phyloP scores from a whole-genome alignment of 352 stramenopile genomes.

The Phytophthora capsici region DNA sequence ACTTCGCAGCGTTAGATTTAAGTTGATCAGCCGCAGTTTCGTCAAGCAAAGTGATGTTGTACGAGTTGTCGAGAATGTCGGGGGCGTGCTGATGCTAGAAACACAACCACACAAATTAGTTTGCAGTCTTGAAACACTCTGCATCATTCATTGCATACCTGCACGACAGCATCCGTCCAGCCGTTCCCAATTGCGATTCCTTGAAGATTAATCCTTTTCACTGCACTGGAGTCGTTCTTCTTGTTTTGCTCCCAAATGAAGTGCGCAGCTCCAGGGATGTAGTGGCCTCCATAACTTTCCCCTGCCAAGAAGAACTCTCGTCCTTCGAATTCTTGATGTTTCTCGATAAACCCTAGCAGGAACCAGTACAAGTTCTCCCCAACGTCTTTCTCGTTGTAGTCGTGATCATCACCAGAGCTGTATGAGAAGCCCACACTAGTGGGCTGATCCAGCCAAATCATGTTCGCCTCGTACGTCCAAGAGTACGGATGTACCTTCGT shows the following conservation, averaged over 20 bases:
- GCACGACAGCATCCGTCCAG: slow-evolving; percentile 44
- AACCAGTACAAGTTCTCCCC: slow-evolving; percentile 64
- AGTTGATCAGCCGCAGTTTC: slow-evolving; percentile 37
- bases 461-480: slow-evolving; percentile 58
- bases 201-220: neutral
- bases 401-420: slow-evolving; percentile 33
- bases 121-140: neutral
- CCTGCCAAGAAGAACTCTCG: slow-evolving; percentile 60
- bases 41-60: slow-evolving; percentile 59
- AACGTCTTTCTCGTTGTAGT: slow-evolving; percentile 49
- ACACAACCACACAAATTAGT: neutral
- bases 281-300: slow-evolving; percentile 32
- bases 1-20: slow-evolving; percentile 30
- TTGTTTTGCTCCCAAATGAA: slow-evolving; percentile 48
- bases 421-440: slow-evolving; percentile 54
- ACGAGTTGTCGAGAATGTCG: slow-evolving; percentile 59
- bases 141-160: slow-evolving; percentile 20
- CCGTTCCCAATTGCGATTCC: slow-evolving; percentile 8
- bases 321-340: slow-evolving; percentile 51
- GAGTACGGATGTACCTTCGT: slow-evolving; percentile 50
- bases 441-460: slow-evolving; percentile 57
- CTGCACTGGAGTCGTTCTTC: slow-evolving; percentile 1
- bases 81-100: slow-evolving; percentile 28
- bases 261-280: slow-evolving; percentile 34
- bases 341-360: slow-evolving; percentile 52